These are phyloP conservation scores for Agaricus bisporus DNA, from an alignment of 768 basidiomycete genomes.

Conservation along the genomic window DNA sequence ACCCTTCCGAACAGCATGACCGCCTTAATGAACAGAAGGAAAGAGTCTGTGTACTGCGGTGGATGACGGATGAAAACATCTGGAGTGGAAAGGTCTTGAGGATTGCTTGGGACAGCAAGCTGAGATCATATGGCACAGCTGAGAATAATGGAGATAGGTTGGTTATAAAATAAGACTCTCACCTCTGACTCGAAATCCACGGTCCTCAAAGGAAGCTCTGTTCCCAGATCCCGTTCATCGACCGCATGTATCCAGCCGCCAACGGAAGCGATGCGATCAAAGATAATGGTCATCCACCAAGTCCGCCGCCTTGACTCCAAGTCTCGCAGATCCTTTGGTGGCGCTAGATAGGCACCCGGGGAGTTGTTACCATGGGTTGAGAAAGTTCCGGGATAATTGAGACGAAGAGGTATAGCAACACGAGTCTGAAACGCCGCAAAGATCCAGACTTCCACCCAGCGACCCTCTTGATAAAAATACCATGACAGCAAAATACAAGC, in stretches of 20 bases:
- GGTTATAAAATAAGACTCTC: conserved; percentile 15
- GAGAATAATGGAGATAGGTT: neutral
- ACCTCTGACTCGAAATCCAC: conserved; percentile 77
- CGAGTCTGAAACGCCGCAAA: conserved; percentile 83
- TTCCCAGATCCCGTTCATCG: conserved; percentile 79
- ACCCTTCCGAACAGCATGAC: conserved; percentile 83
- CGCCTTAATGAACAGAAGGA: conserved; percentile 74
- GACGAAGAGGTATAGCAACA: conserved; percentile 72
- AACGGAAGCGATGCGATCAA: conserved; percentile 75
- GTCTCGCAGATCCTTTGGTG: conserved; percentile 70
- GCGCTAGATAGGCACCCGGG: conserved; percentile 75
- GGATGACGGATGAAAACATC: conserved; percentile 68
- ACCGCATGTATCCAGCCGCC: conserved; percentile 86
- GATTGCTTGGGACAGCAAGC: conserved; percentile 61
- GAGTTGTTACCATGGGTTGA: conserved; percentile 59
- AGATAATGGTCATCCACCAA: conserved; percentile 90
- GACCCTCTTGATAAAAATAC: conserved; percentile 88
- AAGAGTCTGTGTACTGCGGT: conserved; percentile 76
- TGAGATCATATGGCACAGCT: conserved; percentile 19
- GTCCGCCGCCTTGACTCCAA: conserved; percentile 74
- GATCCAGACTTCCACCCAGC: conserved; percentile 90
- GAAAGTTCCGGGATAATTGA: conserved; percentile 85
- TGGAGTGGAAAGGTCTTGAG: conserved; percentile 61
- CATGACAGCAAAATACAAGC: conserved; percentile 82
- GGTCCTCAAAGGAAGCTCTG: conserved; percentile 71